Evolutionary conservation across 2,329 filamentous ascomycete species (phyloP), one percentile per base, ranked within the genome.

Genomic region (Fusarium redolens): DNA sequence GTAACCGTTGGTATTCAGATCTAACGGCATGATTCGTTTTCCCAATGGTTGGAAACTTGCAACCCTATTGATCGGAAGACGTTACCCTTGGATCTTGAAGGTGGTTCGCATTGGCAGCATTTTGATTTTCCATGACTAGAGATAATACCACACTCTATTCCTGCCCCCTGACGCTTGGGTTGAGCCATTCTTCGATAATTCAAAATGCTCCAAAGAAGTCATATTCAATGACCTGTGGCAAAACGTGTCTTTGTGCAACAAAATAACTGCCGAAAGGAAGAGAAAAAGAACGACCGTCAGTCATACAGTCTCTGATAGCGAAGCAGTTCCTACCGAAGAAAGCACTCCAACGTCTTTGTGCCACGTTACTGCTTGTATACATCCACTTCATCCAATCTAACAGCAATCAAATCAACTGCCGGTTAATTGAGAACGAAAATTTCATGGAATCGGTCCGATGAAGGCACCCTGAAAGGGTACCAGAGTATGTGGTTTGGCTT

Each of bases 381-480:
- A 18, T 30, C n/a, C 7, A 14, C 25, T 37, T 33, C 18, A 14
- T 55, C 22, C 22, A 45, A 30, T 11, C 4, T 7, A 14, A 22
- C 31, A 28, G 14, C 33, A 61, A 47, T 38, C 9, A 40, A 38
- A 22, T 6, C n/a, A 33, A 54, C 28, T 43, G 17, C 38, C 35
- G 20, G 22, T 38, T 8, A 3, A 2, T 47, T 41, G 12, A 18
- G 17, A 38, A 40, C 7, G n/a, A 18, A 28, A 9, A 2, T 10
- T 5, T n/a, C 25, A 33, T n/a, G 25, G 2, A 58, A 55, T 71
- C 62, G 61, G 71, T 13, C 67, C 61, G 57, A 40, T 30, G 18
- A 10, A 15, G 4, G 5, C 18, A n/a, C 2, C 8, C 6, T 13
- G 15, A 43, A 62, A 30, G n/a, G 30, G 8, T 13, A 12, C 30